Base-by-base conservation (phyloP, 805 yeast genomes). In the Ogataea dorogensis region DNA sequence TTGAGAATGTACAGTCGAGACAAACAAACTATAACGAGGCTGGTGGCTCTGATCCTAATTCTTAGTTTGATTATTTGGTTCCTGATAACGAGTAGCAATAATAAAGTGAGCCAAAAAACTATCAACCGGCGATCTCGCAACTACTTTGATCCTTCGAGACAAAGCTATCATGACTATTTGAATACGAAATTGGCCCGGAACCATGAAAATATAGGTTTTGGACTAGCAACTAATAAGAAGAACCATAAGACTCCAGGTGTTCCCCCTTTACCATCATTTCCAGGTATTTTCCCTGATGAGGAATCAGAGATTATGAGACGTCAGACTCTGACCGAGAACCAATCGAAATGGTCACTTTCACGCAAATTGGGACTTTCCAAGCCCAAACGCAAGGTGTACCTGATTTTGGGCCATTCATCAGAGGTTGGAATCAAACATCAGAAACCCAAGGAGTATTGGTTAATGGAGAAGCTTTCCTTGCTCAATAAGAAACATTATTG, bases 401-500 rank as follows among this genome's bases (percentile, higher is more conserved):
- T 67, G 3, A 44, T 67, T 4, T 39, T 67, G 22, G 70, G 69
- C n/a, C 68, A 64, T 17, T 62, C 65, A n/a, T 35, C 56, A 6
- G 67, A 65, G 40, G 64, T 67, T 16, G 71, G 71, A 30, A 67
- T 67, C 14, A 58, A 60, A 31, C 56, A 54, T 33, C 59, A 67
- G 54, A 66, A 64, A 38, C 57, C 65, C 4, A 59, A 65, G 22
- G 63, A 64, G 38, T 58, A 57, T 36, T 67, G 72, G 72, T 59
- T 71, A 7, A 67, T 70, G 47, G 78, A 72, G 50, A 61, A 74
- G 22, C 59, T 70, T 2, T 67, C 74, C 3, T 63, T 71, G 17
- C 51, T 70, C 23, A 71, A 72, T 54, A 72, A 72, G 49, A 69
- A 63, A 49, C 64, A 63, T 32, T 72, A 71, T 40, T 68, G 75